Evolutionary conservation across 2,329 filamentous ascomycete species (phyloP).

Genomic region (Colletotrichum liriopes): DNA sequence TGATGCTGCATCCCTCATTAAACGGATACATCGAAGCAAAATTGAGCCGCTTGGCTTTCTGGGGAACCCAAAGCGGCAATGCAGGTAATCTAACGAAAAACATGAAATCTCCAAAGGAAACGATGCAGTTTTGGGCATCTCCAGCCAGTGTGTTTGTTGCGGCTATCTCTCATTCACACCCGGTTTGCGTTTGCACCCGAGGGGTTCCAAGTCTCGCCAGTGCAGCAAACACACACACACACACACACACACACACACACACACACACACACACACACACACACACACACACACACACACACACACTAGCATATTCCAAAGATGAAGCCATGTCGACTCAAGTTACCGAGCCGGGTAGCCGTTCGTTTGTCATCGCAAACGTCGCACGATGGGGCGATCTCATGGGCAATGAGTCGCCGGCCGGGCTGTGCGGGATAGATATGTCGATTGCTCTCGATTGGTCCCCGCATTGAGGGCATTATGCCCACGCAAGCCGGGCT

Average conservation of each 20-base stretch:
- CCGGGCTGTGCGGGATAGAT: neutral
- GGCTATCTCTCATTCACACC: neutral
- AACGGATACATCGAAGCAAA: neutral
- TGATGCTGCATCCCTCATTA: constrained; percentile 11
- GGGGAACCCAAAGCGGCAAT: constrained; percentile 13
- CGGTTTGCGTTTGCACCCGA: neutral
- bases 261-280: too few relatives aligned
- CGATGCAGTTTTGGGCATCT: neutral
- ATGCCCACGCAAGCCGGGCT: constrained; percentile 20
- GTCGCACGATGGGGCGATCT: neutral
- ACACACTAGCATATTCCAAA: too few relatives aligned
- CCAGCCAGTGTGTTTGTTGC: neutral
- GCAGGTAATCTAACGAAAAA: constrained; percentile 9
- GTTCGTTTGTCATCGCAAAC: neutral
- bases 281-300: too few relatives aligned
- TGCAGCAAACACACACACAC: too few relatives aligned
- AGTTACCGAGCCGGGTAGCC: neutral
- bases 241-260: too few relatives aligned
- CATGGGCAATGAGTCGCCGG: neutral
- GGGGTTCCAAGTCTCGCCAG: too few relatives aligned
- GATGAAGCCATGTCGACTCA: neutral
- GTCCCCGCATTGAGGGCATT: constrained; percentile 15
- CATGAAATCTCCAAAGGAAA: neutral
- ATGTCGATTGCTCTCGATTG: neutral
- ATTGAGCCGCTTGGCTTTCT: constrained; percentile 16